Evolutionary conservation across 257 asterid genomes (phyloP).

Genomic region (Solanum microdontum): DNA sequence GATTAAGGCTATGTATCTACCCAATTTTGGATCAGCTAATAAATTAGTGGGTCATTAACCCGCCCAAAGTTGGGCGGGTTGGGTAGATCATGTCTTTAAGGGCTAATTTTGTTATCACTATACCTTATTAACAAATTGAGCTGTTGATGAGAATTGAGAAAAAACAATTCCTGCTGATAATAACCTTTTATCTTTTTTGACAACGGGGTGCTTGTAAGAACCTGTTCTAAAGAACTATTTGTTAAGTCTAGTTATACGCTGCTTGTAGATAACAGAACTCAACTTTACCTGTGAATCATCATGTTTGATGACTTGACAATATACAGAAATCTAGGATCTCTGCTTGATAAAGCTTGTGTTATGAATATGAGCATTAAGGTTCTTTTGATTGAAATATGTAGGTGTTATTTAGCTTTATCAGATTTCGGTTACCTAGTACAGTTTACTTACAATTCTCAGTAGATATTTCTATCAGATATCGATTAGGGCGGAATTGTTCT

Average conservation of each 20-base stretch:
- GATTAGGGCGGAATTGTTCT: neutral
- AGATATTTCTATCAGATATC: neutral
- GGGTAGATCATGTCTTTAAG: neutral
- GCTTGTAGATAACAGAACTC: neutral
- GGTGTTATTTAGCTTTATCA: neutral
- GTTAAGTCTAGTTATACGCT: neutral
- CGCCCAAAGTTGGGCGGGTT: neutral
- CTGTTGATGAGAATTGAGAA: neutral
- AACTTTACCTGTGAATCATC: neutral
- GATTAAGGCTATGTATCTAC: neutral
- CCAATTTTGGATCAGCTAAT: neutral
- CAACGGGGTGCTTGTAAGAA: neutral
- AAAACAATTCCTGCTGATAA: neutral
- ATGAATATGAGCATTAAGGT: neutral
- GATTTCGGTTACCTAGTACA: neutral
- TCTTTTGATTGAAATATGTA: neutral
- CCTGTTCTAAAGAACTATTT: neutral
- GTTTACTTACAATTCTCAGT: neutral
- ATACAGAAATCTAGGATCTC: neutral
- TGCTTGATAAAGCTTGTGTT: neutral
- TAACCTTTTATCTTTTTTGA: neutral
- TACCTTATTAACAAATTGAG: neutral
- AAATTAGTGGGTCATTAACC: neutral
- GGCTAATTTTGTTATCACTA: neutral
- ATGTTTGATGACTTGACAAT: neutral